These are phyloP conservation scores for Neurospora africana DNA, from an alignment of 495 filamentous ascomycete species.

Conservation along the genomic window DNA sequence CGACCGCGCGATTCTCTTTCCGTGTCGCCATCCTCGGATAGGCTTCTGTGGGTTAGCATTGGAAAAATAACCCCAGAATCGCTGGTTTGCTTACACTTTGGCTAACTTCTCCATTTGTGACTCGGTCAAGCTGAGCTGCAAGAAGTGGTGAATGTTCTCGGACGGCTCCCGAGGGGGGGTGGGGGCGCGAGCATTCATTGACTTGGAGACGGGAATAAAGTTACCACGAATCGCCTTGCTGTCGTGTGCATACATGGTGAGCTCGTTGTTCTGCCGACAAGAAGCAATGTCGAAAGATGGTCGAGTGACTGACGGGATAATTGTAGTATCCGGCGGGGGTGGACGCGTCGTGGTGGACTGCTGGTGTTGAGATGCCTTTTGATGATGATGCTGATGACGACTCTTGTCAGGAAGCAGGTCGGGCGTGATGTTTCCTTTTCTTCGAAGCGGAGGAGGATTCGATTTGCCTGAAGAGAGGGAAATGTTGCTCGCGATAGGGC, in stretches of 20 bases:
- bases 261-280: background rate
- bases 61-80: no score
- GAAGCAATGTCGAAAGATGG: background rate
- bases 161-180: no score
- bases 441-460: background rate
- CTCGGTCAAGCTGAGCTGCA: conserved; percentile 20
- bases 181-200: background rate
- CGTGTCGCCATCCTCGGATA: conserved; percentile 6
- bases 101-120: conserved; percentile 16
- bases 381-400: background rate
- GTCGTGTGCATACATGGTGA: background rate
- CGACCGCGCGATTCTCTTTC: background rate
- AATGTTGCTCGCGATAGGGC: background rate
- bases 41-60: background rate
- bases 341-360: background rate
- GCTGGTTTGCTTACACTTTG: conserved; percentile 10
- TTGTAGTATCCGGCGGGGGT: background rate
- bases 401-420: background rate
- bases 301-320: background rate
- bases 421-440: background rate
- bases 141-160: no score
- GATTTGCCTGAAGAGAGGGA: background rate
- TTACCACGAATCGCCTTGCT: conserved; percentile 15
- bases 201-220: conserved; percentile 13
- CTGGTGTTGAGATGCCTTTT: background rate